phyloP scores from a whole-genome alignment of 306 rosid species.

The Rubus parviflorus region DNA sequence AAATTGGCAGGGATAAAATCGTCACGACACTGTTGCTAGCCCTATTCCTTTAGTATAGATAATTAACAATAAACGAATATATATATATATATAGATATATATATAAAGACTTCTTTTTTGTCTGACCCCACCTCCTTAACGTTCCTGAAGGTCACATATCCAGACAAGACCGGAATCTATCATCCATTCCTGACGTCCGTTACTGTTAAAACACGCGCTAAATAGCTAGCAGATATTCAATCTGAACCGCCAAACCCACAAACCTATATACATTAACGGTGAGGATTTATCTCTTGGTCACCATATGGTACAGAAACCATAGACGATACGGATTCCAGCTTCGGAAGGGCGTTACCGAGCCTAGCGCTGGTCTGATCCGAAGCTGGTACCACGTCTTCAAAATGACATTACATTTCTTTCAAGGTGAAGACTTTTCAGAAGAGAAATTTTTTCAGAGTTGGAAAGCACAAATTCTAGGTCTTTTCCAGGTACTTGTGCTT shows the following conservation, averaged over 20 bases:
- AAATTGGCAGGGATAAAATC: too few species aligned
- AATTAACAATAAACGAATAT: too few species aligned
- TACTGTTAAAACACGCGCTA: neutral
- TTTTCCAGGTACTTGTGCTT: slow-evolving; percentile 7
- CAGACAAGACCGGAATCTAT: neutral
- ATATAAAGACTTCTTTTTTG: too few species aligned
- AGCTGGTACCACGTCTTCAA: neutral
- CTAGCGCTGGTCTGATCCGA: neutral
- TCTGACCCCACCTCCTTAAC: neutral
- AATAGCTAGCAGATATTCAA: neutral
- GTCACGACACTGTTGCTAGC: too few species aligned
- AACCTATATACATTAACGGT: neutral
- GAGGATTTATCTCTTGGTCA: neutral
- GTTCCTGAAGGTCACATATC: too few species aligned
- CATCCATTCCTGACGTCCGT: neutral
- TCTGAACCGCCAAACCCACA: neutral
- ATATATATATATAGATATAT: too few species aligned
- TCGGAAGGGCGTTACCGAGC: slow-evolving; percentile 26
- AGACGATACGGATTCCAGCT: neutral
- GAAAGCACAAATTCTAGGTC: slow-evolving; percentile 2
- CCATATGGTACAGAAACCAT: neutral
- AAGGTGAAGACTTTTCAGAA: neutral
- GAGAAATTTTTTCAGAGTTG: neutral
- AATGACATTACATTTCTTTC: neutral
- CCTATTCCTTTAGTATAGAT: too few species aligned